Conservation (phyloP, 441 rosid species). For the Macaranga tanarius region DNA sequence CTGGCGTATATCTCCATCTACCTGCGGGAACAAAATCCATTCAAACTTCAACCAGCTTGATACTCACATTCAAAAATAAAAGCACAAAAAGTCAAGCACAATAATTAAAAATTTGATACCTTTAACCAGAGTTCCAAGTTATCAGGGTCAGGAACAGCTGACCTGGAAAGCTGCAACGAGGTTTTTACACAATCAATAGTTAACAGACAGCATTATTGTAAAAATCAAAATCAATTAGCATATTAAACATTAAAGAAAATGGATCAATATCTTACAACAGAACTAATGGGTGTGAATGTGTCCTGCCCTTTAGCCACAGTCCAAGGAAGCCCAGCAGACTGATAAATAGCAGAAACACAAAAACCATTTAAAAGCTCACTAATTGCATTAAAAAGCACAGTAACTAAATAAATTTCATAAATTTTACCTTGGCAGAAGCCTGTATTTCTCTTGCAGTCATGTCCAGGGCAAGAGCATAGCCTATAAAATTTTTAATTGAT, state of each 20-base stretch:
- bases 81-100: neutral
- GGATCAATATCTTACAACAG: constrained; percentile 56
- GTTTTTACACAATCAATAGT: constrained; percentile 7
- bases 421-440: constrained; percentile 72
- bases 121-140: constrained; percentile 89
- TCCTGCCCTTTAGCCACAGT: constrained; percentile 94
- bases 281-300: constrained; percentile 90
- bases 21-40: constrained; percentile 41
- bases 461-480: constrained; percentile 92
- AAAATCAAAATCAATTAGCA: neutral
- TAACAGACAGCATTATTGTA: neutral
- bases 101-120: constrained; percentile 39
- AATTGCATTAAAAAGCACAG: too few relatives aligned
- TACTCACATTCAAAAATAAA: neutral
- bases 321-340: constrained; percentile 98
- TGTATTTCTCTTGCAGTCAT: constrained; percentile 97
- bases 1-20: constrained; percentile 76
- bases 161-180: constrained; percentile 54
- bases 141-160: constrained; percentile 67
- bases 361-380: neutral
- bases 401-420: too few relatives aligned
- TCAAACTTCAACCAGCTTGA: constrained; percentile 6
- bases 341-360: constrained; percentile 21
- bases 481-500: too few relatives aligned
- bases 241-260: neutral